Evolutionary conservation across 2,329 filamentous ascomycete genomes (phyloP).

Genomic region (Alternaria hordeiaustralica): DNA sequence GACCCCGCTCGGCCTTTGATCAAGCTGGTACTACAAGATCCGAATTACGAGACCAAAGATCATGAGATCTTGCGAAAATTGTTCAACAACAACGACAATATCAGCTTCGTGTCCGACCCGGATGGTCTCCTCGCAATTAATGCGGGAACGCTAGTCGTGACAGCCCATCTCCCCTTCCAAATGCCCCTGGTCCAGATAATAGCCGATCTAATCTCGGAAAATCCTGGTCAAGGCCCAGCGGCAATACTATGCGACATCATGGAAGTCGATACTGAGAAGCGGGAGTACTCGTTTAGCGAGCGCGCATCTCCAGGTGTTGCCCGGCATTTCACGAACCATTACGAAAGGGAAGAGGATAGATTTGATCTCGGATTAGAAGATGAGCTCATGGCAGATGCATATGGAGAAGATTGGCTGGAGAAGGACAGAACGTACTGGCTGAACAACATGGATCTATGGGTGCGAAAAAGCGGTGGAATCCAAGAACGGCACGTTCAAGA

Average conservation of each 20-base stretch:
- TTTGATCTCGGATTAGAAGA: not conserved
- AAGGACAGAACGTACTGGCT: not conserved
- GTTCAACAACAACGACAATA: not conserved
- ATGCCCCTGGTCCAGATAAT: conserved; percentile 28
- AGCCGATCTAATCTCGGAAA: conserved; percentile 11
- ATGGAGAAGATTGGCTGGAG: not conserved
- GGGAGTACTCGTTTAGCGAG: conserved; percentile 1
- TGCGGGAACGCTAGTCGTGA: conserved; percentile 19
- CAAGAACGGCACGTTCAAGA: not conserved
- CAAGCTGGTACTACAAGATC: conserved; percentile 25
- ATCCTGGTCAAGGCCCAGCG: not conserved
- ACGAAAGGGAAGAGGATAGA: not conserved
- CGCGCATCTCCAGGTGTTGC: not conserved
- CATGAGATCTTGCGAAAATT: conserved; percentile 1
- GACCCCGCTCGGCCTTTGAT: not conserved
- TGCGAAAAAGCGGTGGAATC: not conserved
- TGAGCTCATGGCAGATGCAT: not conserved
- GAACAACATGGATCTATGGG: not conserved
- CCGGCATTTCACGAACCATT: not conserved
- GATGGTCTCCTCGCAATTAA: conserved; percentile 25
- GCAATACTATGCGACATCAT: conserved; percentile 8
- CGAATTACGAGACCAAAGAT: conserved; percentile 17
- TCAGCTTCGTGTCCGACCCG: conserved; percentile 19
- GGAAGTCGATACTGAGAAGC: not conserved
- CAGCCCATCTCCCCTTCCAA: conserved; percentile 10